Base-by-base conservation (phyloP, 2,329 filamentous ascomycete species). In the Fusarium sp. region DNA sequence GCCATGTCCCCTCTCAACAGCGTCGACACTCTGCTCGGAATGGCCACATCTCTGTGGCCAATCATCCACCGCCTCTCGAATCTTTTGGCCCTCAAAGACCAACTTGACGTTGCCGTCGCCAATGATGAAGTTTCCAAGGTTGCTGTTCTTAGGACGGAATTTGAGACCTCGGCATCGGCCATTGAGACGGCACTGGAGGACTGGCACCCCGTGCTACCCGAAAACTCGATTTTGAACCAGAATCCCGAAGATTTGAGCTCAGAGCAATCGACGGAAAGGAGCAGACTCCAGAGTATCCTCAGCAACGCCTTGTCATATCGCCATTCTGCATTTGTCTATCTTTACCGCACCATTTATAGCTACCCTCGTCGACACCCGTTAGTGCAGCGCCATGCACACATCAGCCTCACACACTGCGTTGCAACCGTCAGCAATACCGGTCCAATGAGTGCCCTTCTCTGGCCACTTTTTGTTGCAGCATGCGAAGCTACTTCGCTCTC, bases 391-490 rank as follows among this genome's bases (percentile, higher is more conserved):
- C 84, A 88, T 64, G 73, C 81, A 1, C 81, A 80, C 58, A 69
- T 78, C 3, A 79, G 83, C 6, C 77, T 88, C 6, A 71, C 73
- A 12, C 83, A 87, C 59, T 88, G 85, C 67, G 77, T 81, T 6
- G 80, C 79, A 28, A 86, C 85, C 0, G 85, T 86, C 26, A 76
- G 75, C 22, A 82, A 83, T 56, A 76, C 77, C 40, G 86, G 87
- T 1, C 87, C 87, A 1, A 88, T 88, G 83, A 81, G 84, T 2
- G 87, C 87, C 3, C 75, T 89, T 32, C 78, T 89, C 3, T 89
- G 86, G 85, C 87, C 87, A 1, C 75, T 89, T 3, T 89, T 89
- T 65, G 85, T 87, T 9, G 83, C 85, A 2, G 81, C 85, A 2
- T 88, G 86, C 68, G 87, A 89, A 71, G 86, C 86, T 1, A 74